These are phyloP conservation scores for Phytophthora ohioensis DNA, from an alignment of 352 stramenopile genomes.

Conservation along the genomic window DNA sequence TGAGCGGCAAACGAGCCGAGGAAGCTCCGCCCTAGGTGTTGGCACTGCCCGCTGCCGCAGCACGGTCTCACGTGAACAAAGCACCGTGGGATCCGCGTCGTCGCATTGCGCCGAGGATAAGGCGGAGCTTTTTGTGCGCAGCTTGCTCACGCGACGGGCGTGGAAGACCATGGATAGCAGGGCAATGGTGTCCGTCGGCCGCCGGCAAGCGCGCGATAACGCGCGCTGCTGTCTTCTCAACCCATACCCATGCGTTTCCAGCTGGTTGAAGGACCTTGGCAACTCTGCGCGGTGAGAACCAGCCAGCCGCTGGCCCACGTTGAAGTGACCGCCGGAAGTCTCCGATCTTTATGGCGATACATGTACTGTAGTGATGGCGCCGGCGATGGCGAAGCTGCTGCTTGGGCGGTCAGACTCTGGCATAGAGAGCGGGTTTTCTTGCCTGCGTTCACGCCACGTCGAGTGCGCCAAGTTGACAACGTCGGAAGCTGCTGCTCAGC, in stretches of 20 bases:
- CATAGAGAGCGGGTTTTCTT: not conserved
- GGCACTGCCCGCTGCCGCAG: not conserved
- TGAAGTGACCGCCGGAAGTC: conserved; percentile 16
- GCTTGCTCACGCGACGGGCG: conserved; percentile 8
- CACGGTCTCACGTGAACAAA: conserved; percentile 12
- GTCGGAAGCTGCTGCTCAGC: conserved; percentile 14
- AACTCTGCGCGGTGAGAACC: not conserved
- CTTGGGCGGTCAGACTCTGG: too few species aligned
- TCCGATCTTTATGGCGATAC: conserved; percentile 10
- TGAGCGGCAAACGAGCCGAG: conserved; percentile 17
- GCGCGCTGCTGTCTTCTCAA: not conserved
- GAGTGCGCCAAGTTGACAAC: conserved; percentile 6
- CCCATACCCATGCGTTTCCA: not conserved
- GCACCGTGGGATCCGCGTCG: conserved; percentile 11
- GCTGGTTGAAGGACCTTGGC: not conserved
- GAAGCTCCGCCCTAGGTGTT: conserved; percentile 14
- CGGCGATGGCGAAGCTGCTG: too few species aligned
- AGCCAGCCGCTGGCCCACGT: not conserved
- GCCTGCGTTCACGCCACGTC: not conserved
- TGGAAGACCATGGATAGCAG: too few species aligned
- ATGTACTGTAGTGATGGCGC: too few species aligned
- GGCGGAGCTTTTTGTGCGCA: conserved; percentile 9
- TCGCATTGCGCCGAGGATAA: conserved; percentile 24
- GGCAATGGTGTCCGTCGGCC: too few species aligned
- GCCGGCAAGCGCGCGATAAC: not conserved